A percentile compares a stretch with the other conserved stretches of the same genome.
phyloP scores from a whole-genome alignment of 495 filamentous ascomycete species.

The Penicillium cosmopolitanum region DNA sequence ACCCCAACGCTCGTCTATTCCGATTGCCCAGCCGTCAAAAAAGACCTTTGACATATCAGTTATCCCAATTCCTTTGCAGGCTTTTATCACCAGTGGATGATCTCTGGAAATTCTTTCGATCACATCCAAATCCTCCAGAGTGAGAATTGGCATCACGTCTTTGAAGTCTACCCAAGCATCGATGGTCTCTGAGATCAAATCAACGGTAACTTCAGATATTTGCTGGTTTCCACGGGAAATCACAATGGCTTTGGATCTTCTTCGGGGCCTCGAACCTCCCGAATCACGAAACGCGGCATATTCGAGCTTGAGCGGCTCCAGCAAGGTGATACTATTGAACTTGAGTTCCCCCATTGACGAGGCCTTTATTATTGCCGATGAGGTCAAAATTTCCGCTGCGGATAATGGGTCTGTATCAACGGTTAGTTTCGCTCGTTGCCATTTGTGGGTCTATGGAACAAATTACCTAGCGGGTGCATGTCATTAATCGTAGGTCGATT shows the following conservation, averaged over 20 bases:
- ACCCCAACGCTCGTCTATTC: constrained; percentile 44
- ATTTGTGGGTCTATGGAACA: neutral
- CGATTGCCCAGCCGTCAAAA: constrained; percentile 63
- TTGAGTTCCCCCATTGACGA: constrained; percentile 45
- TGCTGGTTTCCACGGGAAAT: constrained; percentile 29
- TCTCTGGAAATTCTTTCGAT: constrained; percentile 74
- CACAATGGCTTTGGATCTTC: constrained; percentile 39
- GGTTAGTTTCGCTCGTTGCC: neutral
- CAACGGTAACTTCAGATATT: constrained; percentile 78
- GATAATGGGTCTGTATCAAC: neutral
- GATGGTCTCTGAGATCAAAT: constrained; percentile 69
- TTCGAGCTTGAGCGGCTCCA: constrained; percentile 77
- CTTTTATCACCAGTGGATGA: constrained; percentile 82
- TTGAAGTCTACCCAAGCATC: constrained; percentile 69
- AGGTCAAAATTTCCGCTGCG: constrained; percentile 13
- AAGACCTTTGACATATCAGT: constrained; percentile 86
- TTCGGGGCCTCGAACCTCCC: constrained; percentile 41
- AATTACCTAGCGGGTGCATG: neutral
- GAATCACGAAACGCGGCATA: constrained; percentile 73
- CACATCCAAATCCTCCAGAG: constrained; percentile 83
- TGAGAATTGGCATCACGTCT: constrained; percentile 83
- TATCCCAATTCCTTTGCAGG: constrained; percentile 80
- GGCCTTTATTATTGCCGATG: constrained; percentile 34
- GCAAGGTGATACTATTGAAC: constrained; percentile 84
- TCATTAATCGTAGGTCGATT: neutral